These are phyloP conservation scores for Boeremia lycopersici DNA, from an alignment of 2,329 filamentous ascomycete species.

Conservation along the genomic window DNA sequence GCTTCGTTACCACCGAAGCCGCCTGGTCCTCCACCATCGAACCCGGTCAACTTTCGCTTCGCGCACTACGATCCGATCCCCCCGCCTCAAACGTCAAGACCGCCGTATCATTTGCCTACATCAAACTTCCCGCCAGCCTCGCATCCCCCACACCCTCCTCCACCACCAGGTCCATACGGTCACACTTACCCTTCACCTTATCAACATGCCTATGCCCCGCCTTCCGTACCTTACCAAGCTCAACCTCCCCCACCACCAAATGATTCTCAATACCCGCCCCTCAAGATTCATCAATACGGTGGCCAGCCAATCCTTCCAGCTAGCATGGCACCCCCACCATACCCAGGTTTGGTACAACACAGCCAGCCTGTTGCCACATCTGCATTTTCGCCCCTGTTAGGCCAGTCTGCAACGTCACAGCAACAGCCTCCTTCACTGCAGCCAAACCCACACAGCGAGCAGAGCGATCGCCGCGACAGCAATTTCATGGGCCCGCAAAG, in stretches of 20 bases:
- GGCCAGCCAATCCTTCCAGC: constrained; percentile 49
- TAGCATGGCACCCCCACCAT: constrained; percentile 41
- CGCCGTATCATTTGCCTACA: constrained; percentile 30
- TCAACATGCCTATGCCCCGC: constrained; percentile 40
- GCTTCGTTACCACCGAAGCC: constrained; percentile 39
- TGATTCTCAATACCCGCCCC: constrained; percentile 35
- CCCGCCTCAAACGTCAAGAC: constrained; percentile 16
- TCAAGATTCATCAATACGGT: constrained; percentile 49
- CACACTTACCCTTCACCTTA: constrained; percentile 24
- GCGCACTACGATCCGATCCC: constrained; percentile 46
- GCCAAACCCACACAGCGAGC: constrained; percentile 28
- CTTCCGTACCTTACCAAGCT: constrained; percentile 42
- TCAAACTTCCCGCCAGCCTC: constrained; percentile 29
- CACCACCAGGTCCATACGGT: constrained; percentile 30
- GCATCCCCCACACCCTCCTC: constrained; percentile 25
- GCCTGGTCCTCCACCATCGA: constrained; percentile 34
- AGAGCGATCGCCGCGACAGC: constrained; percentile 22
- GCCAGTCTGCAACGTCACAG: constrained; percentile 16
- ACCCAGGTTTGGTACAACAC: constrained; percentile 23
- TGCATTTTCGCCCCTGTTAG: constrained; percentile 29
- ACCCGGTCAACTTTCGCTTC: constrained; percentile 42
- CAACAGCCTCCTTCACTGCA: constrained; percentile 12
- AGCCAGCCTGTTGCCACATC: constrained; percentile 18
- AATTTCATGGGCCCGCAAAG: constrained; percentile 30
- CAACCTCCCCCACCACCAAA: constrained; percentile 36